Conservation (phyloP, 148 eudicot species). For the Hydrangea macrophylla region DNA sequence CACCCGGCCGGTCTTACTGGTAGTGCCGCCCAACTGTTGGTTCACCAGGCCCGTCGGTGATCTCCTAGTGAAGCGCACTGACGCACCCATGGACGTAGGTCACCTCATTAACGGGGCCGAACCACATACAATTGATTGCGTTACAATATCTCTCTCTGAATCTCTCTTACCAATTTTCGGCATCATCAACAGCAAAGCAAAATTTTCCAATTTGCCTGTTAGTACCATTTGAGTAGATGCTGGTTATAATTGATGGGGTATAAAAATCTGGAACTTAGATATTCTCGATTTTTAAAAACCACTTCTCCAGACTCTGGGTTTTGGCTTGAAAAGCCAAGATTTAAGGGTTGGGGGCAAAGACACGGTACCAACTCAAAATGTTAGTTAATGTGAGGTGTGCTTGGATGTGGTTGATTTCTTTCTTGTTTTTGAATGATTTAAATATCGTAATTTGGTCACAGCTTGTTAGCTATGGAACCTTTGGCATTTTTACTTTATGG, state of each 20-base stretch:
- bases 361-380: neutral
- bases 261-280: neutral
- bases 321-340: slow-evolving; percentile 8
- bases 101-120: too few relatives aligned
- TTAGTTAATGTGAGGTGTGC: neutral
- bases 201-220: too few relatives aligned
- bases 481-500: neutral
- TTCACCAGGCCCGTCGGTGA: too few relatives aligned
- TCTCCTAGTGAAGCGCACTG: too few relatives aligned
- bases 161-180: too few relatives aligned
- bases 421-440: slow-evolving; percentile 7
- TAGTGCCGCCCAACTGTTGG: too few relatives aligned
- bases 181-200: too few relatives aligned
- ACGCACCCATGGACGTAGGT: too few relatives aligned
- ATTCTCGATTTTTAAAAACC: neutral
- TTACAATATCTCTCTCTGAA: too few relatives aligned
- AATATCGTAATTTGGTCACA: slow-evolving; percentile 15
- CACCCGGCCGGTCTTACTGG: too few relatives aligned
- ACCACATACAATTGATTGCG: too few relatives aligned
- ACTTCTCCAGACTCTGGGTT: slow-evolving; percentile 6
- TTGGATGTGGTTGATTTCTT: slow-evolving; percentile 7
- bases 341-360: slow-evolving; percentile 18
- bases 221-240: slow-evolving; percentile 24
- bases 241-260: slow-evolving; percentile 31
- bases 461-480: slow-evolving; percentile 18